Evolutionary conservation across 495 filamentous ascomycete species (phyloP), one percentile per base, ranked within the genome.

Genomic region (Penicilliopsis zonata): DNA sequence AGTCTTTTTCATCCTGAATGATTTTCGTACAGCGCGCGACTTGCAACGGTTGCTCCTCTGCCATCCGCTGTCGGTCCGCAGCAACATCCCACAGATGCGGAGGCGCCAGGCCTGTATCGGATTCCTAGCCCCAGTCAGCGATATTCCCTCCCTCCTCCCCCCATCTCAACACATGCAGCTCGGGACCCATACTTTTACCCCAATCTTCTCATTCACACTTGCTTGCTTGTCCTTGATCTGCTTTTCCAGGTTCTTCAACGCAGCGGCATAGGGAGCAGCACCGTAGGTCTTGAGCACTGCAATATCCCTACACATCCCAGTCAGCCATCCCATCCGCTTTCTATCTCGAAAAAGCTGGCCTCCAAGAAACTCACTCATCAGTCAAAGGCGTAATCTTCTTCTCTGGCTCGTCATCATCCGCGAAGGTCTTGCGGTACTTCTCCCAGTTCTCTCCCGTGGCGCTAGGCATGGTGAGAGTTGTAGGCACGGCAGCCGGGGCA

Each of bases 251-350:
- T 85, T 86, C 74, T 93, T 94, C 43, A 98, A 60, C 35, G 80
- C 78, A 16, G 82, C 79, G 30, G 82, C 86, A 53, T 98, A 98
- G 12, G 90, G 92, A 25, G 90, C 90, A 18, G 90, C 87, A 46
- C 92, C 92, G 64, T 98, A 98, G 37, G 88, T 96, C 67, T 96
- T 96, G 32, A 98, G 81, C 45, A 98, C 90, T 69, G 92, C 84
- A 49, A 98, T 96, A 63, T 98, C 90, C 60, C 88, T 96, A 50
- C 41, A n/a, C n/a, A 38, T 41, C 19, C 24, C 19, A 37, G 38
- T 59, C 36, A 58, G 52, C 31, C 28, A 30, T 39, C 31, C 35
- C 28, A 33, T 19, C 8, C 24, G 28, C 37, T 31, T 8, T 9
- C 22, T 14, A 38, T 29, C 31, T 5, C 12, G 38, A 22, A 7